phyloP scores from a whole-genome alignment of 768 basidiomycete genomes.

The Trichaptum fuscoviolaceum region DNA sequence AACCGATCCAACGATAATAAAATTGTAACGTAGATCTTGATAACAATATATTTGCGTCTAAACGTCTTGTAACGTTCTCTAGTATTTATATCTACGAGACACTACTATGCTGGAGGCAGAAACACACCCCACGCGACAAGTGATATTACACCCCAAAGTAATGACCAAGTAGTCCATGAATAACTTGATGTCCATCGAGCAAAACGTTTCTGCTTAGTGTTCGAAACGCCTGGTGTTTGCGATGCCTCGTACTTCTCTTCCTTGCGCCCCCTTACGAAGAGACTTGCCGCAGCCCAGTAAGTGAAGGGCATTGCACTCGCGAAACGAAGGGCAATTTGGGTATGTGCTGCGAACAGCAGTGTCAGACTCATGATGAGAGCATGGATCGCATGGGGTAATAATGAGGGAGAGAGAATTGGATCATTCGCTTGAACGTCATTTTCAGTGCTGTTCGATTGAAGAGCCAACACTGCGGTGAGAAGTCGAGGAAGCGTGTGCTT shows the following conservation, averaged over 20 bases:
- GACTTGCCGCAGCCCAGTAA: conserved; percentile 82
- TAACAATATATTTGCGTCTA: neutral
- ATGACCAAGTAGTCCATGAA: conserved; percentile 71
- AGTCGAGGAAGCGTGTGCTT: conserved; percentile 9
- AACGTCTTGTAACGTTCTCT: neutral
- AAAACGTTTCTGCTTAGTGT: conserved; percentile 7
- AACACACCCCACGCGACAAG: conserved; percentile 79
- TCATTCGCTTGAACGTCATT: conserved; percentile 12
- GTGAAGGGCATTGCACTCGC: conserved; percentile 70
- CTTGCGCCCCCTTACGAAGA: conserved; percentile 44
- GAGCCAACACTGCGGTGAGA: conserved; percentile 11
- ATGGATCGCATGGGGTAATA: conserved; percentile 74
- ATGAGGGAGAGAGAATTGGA: conserved; percentile 34
- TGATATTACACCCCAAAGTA: conserved; percentile 69
- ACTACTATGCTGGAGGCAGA: conserved; percentile 78
- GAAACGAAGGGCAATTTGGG: conserved; percentile 80
- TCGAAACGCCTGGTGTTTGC: conserved; percentile 2
- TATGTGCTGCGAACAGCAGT: conserved; percentile 76
- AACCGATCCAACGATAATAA: too few relatives aligned
- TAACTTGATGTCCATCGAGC: conserved; percentile 33
- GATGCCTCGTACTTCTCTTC: conserved; percentile 4
- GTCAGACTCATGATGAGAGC: conserved; percentile 55
- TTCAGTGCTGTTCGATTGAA: neutral
- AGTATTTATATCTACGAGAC: conserved; percentile 4
- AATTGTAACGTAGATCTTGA: neutral